Evolutionary conservation across 1,284 basidiomycete genomes (phyloP), one percentile per base, ranked within the genome.

Genomic region (Neonothopanus nambi): DNA sequence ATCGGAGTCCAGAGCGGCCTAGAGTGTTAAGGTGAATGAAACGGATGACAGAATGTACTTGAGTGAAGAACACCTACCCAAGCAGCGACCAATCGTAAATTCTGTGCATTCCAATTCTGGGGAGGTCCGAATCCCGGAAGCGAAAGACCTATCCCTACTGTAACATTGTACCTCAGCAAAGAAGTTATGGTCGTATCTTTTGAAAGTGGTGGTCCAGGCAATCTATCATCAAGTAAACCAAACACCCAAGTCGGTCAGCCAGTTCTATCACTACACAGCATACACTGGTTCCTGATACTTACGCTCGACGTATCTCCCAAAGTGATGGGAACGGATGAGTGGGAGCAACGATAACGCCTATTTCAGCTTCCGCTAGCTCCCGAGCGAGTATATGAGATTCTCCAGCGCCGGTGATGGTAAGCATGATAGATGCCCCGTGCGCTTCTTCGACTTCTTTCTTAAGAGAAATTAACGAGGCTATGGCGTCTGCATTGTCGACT

Each of bases 381-480:
- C 75, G 61, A 0, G 85, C 84, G n/a, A 88, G 60, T 15, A 79
- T 63, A 65, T 80, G 70, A 4, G 82, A 74, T 64, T 89, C 85
- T 0, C 75, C 67, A 0, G 76, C 85, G 1, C 83, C 81, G 12
- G 74, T 63, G 49, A 85, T 69, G 1, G 78, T 72, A 56, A 78
- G 54, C 36, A 63, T 67, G 26, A 75, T 56, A 2, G 57, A 58
- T 9, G 65, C 65, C 0, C 71, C 67, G 0, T 67, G 67, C 5
- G 36, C 21, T 5, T 57, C 62, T 35, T 84, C 82, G 17, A 83
- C 70, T 51, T 84, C 76, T 33, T 67, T 63, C 70, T 85, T 83
- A 20, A 89, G 69, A 21, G 69, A 59, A 23, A 89, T 67, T 4
- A 89, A 61, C 2, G 79, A 71, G 0, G 79, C 80, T 53, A 88